Percentiles rank a stretch among this genome's conserved stretches.
Evolutionary conservation across 2,329 filamentous ascomycete genomes (phyloP).

Genomic region (Fusarium liriodendri): DNA sequence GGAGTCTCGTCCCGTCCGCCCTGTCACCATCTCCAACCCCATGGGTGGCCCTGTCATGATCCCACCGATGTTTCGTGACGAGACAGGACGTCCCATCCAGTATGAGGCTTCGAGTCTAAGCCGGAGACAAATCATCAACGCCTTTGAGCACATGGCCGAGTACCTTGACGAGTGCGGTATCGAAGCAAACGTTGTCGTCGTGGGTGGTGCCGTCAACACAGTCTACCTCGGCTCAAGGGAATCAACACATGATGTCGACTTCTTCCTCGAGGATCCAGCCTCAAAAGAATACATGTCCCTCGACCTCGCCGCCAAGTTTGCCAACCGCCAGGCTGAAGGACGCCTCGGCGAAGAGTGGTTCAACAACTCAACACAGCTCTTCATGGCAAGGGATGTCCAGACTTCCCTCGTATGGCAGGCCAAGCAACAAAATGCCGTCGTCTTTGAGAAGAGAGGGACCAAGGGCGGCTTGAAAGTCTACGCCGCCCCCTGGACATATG

Average conservation of each 20-base stretch:
- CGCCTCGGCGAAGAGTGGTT: slow-evolving; percentile 37
- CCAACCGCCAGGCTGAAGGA: slow-evolving; percentile 24
- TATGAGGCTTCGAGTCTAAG: slow-evolving; percentile 22
- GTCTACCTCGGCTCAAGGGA: slow-evolving; percentile 31
- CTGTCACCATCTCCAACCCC: slow-evolving; percentile 30
- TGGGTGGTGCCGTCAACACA: slow-evolving; percentile 38
- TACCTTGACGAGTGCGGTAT: slow-evolving; percentile 32
- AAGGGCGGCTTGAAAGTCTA: slow-evolving; percentile 30
- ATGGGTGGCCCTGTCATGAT: slow-evolving; percentile 31
- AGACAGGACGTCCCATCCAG: slow-evolving; percentile 11
- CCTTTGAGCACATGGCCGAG: slow-evolving; percentile 36
- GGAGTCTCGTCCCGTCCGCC: slow-evolving; percentile 32
- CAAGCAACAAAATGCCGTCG: slow-evolving; percentile 20
- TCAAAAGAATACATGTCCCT: slow-evolving; percentile 21
- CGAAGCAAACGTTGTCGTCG: slow-evolving; percentile 19
- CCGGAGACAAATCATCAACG: slow-evolving; percentile 21
- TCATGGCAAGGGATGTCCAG: slow-evolving; percentile 27
- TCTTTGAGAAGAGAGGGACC: slow-evolving; percentile 31
- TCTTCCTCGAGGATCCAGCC: slow-evolving; percentile 28
- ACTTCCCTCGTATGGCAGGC: slow-evolving; percentile 19
- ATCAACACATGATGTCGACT: slow-evolving; percentile 37
- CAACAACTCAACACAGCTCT: slow-evolving; percentile 39
- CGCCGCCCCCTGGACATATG: slow-evolving; percentile 37
- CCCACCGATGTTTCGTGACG: slow-evolving; percentile 27
- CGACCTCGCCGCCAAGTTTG: slow-evolving; percentile 32